Percentiles rank a stretch among this genome's conserved stretches.
Evolutionary conservation across 2,329 filamentous ascomycete species (phyloP).

Genomic region (Orbilia brochopaga): DNA sequence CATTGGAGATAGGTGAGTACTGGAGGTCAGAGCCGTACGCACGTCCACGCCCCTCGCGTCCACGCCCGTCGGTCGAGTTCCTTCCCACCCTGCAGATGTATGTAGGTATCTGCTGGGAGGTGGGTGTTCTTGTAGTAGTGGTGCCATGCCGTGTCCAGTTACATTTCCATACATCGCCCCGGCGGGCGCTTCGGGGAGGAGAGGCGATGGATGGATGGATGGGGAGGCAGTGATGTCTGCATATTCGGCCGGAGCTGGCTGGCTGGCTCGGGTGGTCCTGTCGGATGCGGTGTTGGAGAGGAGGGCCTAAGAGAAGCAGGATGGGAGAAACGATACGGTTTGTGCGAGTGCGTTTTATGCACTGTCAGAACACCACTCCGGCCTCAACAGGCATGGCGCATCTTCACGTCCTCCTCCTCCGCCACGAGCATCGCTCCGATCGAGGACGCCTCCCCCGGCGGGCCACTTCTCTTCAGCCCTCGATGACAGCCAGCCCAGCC

Average conservation of each 20-base stretch:
- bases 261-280: constrained; percentile 35
- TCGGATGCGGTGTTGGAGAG: constrained; percentile 40
- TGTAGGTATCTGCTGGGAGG: no score
- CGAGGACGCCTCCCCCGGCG: constrained; percentile 16
- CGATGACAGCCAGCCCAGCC: constrained; percentile 1
- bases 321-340: constrained; percentile 9
- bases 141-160: no score
- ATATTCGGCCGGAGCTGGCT: not conserved
- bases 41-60: no score
- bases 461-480: not conserved
- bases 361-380: constrained; percentile 5
- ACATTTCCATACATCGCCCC: no score
- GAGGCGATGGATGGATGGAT: no score
- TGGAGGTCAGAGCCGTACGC: no score
- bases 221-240: not conserved
- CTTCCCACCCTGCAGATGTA: no score
- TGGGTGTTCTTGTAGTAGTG: no score
- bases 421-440: constrained; percentile 37
- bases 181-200: constrained; percentile 7
- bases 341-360: constrained; percentile 5
- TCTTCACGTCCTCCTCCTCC: constrained; percentile 8
- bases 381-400: constrained; percentile 12
- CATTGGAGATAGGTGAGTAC: no score
- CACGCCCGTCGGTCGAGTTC: no score
- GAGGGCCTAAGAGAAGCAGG: no score